Percentiles rank a stretch among this genome's conserved stretches.
Conservation (phyloP, 352 stramenopile species). For the Phytophthora palmivora region DNA sequence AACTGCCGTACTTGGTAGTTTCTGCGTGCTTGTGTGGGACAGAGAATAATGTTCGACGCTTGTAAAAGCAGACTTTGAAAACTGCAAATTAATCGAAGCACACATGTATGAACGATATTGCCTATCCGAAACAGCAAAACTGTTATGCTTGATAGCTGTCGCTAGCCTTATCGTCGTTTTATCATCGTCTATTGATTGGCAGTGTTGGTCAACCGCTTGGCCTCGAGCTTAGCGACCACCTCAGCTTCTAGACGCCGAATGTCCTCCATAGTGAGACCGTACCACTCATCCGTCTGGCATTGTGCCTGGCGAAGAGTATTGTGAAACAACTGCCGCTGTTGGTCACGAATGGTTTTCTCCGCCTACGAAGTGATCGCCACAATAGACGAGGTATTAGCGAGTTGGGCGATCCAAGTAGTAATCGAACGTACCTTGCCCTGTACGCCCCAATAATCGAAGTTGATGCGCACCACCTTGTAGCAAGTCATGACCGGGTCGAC, state of each 20-base stretch:
- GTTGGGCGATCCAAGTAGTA: too few relatives aligned
- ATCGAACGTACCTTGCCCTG: constrained; percentile 72
- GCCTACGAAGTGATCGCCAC: too few relatives aligned
- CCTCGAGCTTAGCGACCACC: constrained; percentile 78
- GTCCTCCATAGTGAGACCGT: constrained; percentile 83
- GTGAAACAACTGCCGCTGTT: constrained; percentile 87
- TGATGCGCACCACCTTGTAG: constrained; percentile 88
- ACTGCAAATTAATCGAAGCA: constrained; percentile 6
- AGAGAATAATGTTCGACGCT: too few relatives aligned
- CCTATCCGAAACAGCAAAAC: constrained; percentile 21
- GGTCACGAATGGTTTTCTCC: constrained; percentile 84
- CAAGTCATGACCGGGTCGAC: constrained; percentile 86
- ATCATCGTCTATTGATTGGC: constrained; percentile 46
- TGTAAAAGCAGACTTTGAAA: too few relatives aligned
- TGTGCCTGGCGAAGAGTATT: constrained; percentile 73
- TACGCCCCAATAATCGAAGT: constrained; percentile 91
- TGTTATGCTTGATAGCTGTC: constrained; percentile 18
- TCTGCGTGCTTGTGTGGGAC: too few relatives aligned
- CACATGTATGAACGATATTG: constrained; percentile 20
- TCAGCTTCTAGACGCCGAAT: constrained; percentile 82
- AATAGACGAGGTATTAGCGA: too few relatives aligned
- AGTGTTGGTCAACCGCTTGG: constrained; percentile 62
- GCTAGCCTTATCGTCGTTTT: constrained; percentile 14
- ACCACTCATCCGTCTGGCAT: constrained; percentile 86
- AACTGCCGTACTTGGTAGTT: too few relatives aligned